A percentile compares a stretch with the other conserved stretches of the same genome.
Conservation (phyloP, 148 eudicot genomes). For the Persicaria maculosa region DNA sequence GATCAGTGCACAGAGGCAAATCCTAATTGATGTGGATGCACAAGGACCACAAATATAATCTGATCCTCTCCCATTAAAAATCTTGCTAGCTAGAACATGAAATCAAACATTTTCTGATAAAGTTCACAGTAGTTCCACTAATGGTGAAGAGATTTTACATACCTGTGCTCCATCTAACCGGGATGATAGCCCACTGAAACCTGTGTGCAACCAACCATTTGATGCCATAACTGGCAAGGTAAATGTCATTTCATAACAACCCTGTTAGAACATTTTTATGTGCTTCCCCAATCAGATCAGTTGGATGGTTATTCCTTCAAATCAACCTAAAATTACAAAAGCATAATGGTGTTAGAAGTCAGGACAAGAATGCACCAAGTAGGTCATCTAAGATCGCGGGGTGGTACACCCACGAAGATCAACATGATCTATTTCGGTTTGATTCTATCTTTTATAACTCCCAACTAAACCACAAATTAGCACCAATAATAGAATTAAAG, state of each 20-base stretch:
- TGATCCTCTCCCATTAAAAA: not conserved
- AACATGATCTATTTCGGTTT: not conserved
- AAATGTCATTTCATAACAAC: slow-evolving; percentile 4
- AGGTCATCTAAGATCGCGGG: not conserved
- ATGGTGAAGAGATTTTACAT: too few relatives aligned
- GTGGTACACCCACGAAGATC: not conserved
- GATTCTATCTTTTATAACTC: not conserved
- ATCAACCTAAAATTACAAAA: not conserved
- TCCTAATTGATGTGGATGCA: not conserved
- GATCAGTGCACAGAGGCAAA: not conserved
- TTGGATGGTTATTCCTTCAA: not conserved
- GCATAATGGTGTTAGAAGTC: not conserved
- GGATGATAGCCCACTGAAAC: not conserved
- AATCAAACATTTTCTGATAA: not conserved
- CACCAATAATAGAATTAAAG: not conserved
- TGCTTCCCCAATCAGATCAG: not conserved
- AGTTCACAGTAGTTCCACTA: not conserved
- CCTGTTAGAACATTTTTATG: too few relatives aligned
- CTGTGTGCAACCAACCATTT: not conserved
- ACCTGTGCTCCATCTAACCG: too few relatives aligned
- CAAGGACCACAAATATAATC: too few relatives aligned
- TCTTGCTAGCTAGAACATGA: not conserved
- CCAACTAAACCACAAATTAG: not conserved
- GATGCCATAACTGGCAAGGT: not conserved
- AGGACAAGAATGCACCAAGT: not conserved